Base-by-base conservation (phyloP, 2,329 filamentous ascomycete genomes). In the Monilinia aucupariae region DNA sequence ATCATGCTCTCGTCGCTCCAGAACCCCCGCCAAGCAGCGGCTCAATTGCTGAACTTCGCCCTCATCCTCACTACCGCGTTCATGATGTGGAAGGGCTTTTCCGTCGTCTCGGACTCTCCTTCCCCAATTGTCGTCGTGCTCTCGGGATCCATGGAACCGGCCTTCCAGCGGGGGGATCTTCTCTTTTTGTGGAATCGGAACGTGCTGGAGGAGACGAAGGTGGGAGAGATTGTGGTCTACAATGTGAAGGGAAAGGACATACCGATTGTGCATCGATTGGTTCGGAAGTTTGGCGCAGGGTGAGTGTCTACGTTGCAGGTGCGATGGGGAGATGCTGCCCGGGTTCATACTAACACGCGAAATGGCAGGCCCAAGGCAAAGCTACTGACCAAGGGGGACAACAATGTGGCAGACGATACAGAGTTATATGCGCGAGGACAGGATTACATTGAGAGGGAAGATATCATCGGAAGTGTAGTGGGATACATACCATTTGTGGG, bases 321-420 rank as follows among this genome's bases (percentile, higher is more conserved):
- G 30, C n/a, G 45, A 13, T 25, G 3, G 27, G 43, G 56, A 50
- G 10, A 39, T 51, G 37, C 6, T 8, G 12, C 4, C 6, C 20
- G 13, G 15, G 13, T 37, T 27, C 10, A 32, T 39, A 34, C 61
- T 63, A 37, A 62, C 12, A 25, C 45, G 37, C 9, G 30, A 15
- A 13, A 27, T 22, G n/a, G 10, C 37, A 85, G 82, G 30, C 76
- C 80, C 10, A 75, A 80, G 58, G 84, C 85, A n/a, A 80, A 91
- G 73, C 84, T 99, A 25, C 84, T 99, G 63, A 99, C 94, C 41
- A 99, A 99, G 78, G 94, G 94, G 69, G 94, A 99, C 78, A 99
- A 97, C 81, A 99, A 99, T 75, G 77, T 85, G 9, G 90, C 91
- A 49, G 93, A 97, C 76, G 94, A 99, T 75, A 96, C 91, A 20